Percentiles rank a stretch among this genome's conserved stretches.
These are phyloP conservation scores for Malus domestica DNA, from an alignment of 306 rosid genomes.

Conservation along the genomic window ASM211411v1 NC_041793.1:45938501-45939000, in stretches of 20 bases:
- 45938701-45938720: constrained; percentile 40
- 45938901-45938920: constrained; percentile 53
- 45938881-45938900: constrained; percentile 63
- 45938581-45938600: constrained; percentile 58
- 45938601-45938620: constrained; percentile 62
- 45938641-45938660: constrained; percentile 59
- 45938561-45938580: constrained; percentile 47
- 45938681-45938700: constrained; percentile 60
- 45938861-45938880: constrained; percentile 48
- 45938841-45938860: constrained; percentile 65
- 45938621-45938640: constrained; percentile 70
- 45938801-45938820: not conserved
- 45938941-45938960: constrained; percentile 77
- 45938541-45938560: constrained; percentile 60
- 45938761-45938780: not conserved
- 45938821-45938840: not conserved
- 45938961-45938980: constrained; percentile 67
- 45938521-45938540: not conserved
- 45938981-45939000: constrained; percentile 50
- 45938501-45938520: not conserved
- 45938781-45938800: not conserved
- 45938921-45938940: constrained; percentile 38
- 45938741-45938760: not conserved
- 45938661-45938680: constrained; percentile 76
- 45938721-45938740: not conserved